Evolutionary conservation across 2,329 filamentous ascomycete species (phyloP), one percentile per base, ranked within the genome.

Genomic region (Helicocarpus griseus): DNA sequence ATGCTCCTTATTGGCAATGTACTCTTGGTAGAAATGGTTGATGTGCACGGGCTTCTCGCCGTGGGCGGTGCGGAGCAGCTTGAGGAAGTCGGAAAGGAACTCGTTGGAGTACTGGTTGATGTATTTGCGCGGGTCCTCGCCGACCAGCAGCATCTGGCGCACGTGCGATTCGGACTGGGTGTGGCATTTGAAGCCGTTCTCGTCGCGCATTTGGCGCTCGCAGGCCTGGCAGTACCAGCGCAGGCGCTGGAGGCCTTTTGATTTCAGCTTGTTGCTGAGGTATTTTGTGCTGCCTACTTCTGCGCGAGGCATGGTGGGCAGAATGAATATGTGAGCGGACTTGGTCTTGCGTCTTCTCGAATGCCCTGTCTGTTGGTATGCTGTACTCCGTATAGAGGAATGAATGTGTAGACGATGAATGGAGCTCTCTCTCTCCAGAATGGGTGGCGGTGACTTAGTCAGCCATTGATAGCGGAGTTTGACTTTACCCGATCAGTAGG

Each of bases 1-100:
- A 65, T 97, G 91, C 62, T 89, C 79, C 67, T 90, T 89, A 59
- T 91, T 85, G 14, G 82, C 78, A 59, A 97, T 96, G 62, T 95
- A 93, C 63, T 90, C 85, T 66, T 97, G 89, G 70, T 98, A 98
- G 67, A 97, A 97, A 55, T 87, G 83, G 63, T 98, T 98, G 48
- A 90, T 81, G 31, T 90, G 80, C 1, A 97, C 83, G 61, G 82
- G 80, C 69, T 98, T 98, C 69, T 95, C 89, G 56, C 89, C 89
- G 62, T 98, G 93, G 0, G 84, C 81, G 0, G 90, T 95, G 52
- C 82, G 79, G 5, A 98, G 75, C 1, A 93, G 75, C 52, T 81
- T 75, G 1, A 94, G 57, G 61, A 95, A 95, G 63, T 94, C 87
- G 53, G 79, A 78, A 56, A 86, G 73, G 67, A 98, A 98, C 59